Base-by-base conservation (phyloP, 2,329 filamentous ascomycete species). In the Exserohilum rostratum region DNA sequence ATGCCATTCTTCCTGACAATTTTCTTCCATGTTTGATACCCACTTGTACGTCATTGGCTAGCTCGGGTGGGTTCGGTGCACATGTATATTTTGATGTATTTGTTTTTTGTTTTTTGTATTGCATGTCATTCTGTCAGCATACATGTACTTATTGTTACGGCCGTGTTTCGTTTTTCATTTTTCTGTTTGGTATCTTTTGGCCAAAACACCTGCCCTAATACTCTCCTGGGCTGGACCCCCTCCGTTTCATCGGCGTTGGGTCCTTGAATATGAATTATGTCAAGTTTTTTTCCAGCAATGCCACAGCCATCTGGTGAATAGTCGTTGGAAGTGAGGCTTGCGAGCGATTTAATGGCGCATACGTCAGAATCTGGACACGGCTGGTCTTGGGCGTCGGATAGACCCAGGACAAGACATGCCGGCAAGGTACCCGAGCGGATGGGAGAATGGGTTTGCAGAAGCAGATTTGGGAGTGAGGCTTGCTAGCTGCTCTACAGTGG, bases 171-270 rank as follows among this genome's bases (percentile, higher is more conserved):
- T 57, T 48, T 50, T 50, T 25, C 22, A 44, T 46, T 55, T 59
- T 31, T 42, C 29, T 43, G 43, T 60, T 59, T 61, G 62, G 54
- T 62, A 66, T 63, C 58, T 61, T 61, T 61, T 59, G 55, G 60
- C 61, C 55, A 61, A 50, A 59, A 37, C 34, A 40, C 40, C 15
- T 59, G 45, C 62, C 57, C 57, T 68, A 68, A 68, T 67, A 56
- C 57, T 68, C 66, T 59, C 54, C 46, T 25, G 63, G 66, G 66
- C 66, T 62, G 63, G 65, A 61, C 55, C 62, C 65, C 40, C 42
- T 58, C 51, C 45, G 50, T 56, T 57, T 54, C 46, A 48, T 49
- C 40, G 55, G 60, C 58, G 51, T 64, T 57, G 30, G 53, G 55
- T 55, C 25, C 50, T 46, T 48, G 46, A 57, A 54, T 62, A 62